These are phyloP conservation scores for Dalbergia oliveri DNA, from an alignment of 306 rosid genomes.

Conservation along the genomic window DNA sequence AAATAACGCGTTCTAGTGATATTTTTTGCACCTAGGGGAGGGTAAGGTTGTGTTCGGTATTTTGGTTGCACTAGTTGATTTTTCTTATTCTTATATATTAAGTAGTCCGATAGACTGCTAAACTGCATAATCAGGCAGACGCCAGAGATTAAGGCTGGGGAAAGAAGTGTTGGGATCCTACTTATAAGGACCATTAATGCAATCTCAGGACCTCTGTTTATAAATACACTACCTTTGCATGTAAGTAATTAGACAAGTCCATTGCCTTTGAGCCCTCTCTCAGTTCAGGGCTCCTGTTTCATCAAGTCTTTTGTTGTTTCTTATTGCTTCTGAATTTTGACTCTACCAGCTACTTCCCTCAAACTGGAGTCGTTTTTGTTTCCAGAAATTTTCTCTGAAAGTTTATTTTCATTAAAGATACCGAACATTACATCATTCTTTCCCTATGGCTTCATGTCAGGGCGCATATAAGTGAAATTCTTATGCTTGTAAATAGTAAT, in stretches of 20 bases:
- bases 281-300: background rate
- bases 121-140: background rate
- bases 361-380: background rate
- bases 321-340: background rate
- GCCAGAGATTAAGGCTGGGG: background rate
- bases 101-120: background rate
- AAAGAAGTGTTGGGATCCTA: background rate
- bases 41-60: background rate
- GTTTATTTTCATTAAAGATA: background rate
- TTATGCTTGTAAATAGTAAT: no score
- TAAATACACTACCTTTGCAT: background rate
- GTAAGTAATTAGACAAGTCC: background rate
- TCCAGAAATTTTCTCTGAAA: background rate
- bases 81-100: background rate
- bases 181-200: background rate
- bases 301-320: background rate
- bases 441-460: background rate
- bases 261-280: background rate
- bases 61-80: background rate
- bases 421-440: background rate
- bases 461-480: no score
- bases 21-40: background rate
- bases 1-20: slow-evolving; percentile 2
- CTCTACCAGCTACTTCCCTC: slow-evolving; percentile 17
- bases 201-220: slow-evolving; percentile 4